Base-by-base conservation (phyloP, 176 grass and related monocot genomes). In the Lolium multiflorum region DNA sequence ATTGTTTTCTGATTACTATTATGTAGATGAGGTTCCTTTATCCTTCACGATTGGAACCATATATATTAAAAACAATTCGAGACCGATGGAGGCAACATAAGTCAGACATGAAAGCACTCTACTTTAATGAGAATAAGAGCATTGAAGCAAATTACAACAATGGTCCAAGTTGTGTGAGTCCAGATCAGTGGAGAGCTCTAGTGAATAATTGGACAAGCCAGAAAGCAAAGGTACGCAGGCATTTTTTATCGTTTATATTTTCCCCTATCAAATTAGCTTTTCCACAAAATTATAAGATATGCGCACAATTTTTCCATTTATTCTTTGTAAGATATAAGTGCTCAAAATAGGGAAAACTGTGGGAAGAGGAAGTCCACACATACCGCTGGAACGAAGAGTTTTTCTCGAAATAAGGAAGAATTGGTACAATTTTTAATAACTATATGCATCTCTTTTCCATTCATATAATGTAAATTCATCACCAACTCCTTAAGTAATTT, bases 11-110 rank as follows among this genome's bases (percentile, higher is more conserved):
- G 11, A 9, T 61, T 3, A 61, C 24, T 22, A 11, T 21, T 38
- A 11, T 71, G 1, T 7, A 70, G 64, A 82, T 82, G 80, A 82
- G 80, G 66, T 81, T 81, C 47, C 62, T 68, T 81, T 81, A 81
- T 4, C 17, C 79, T 69, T 4, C 47, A 37, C 28, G 50, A 13
- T 43, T 82, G 66, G 66, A 82, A n/a, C n/a, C n/a, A n/a, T n/a
- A n/a, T n/a, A n/a, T n/a, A n/a, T n/a, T n/a, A n/a, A n/a, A n/a
- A n/a, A n/a, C n/a, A n/a, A n/a, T n/a, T n/a, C n/a, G n/a, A n/a
- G n/a, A n/a, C n/a, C n/a, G n/a, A n/a, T n/a, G n/a, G n/a, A n/a
- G n/a, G n/a, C n/a, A n/a, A n/a, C n/a, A n/a, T n/a, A n/a, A n/a
- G n/a, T n/a, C n/a, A n/a, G n/a, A n/a, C n/a, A n/a, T n/a, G n/a